phyloP scores from a whole-genome alignment of 1,284 basidiomycete species.

The Trichosporon asahii region DNA sequence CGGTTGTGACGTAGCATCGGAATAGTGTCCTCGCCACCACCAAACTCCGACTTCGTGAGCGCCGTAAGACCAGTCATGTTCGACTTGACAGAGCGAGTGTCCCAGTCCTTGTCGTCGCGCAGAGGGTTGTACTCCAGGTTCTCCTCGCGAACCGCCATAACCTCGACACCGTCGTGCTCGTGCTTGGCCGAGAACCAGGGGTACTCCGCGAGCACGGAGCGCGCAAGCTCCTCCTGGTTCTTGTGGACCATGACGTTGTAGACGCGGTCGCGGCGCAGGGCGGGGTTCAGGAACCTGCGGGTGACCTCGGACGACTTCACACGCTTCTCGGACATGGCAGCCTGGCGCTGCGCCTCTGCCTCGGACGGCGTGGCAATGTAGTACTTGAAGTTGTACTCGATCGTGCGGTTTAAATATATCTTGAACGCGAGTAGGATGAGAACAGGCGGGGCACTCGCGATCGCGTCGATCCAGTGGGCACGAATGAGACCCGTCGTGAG shows the following conservation, averaged over 20 bases:
- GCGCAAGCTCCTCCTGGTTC: conserved; percentile 45
- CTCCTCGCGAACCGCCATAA: conserved; percentile 51
- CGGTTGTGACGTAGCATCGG: conserved; percentile 3
- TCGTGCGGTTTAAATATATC: conserved; percentile 66
- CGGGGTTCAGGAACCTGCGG: conserved; percentile 56
- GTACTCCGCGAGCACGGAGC: conserved; percentile 47
- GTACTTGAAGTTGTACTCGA: conserved; percentile 70
- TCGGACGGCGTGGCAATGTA: conserved; percentile 55
- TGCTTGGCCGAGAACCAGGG: conserved; percentile 48
- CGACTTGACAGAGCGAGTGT: conserved; percentile 43
- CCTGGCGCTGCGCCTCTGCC: conserved; percentile 40
- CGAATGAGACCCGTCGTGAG: conserved; percentile 83
- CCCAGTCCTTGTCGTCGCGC: conserved; percentile 43
- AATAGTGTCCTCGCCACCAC: background rate
- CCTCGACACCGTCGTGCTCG: conserved; percentile 38
- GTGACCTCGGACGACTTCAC: conserved; percentile 53
- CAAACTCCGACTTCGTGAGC: conserved; percentile 11
- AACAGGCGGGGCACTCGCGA: conserved; percentile 64
- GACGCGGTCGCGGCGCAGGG: conserved; percentile 51
- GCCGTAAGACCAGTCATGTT: conserved; percentile 20
- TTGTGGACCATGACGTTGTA: conserved; percentile 53
- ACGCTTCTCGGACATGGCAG: conserved; percentile 40
- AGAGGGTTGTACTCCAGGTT: conserved; percentile 51
- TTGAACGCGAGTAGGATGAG: conserved; percentile 76
- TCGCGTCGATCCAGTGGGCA: conserved; percentile 60